Percentiles rank a stretch among this genome's conserved stretches.
Evolutionary conservation across 1,284 basidiomycete species (phyloP).

Genomic region (Melampsora occidentalis): DNA sequence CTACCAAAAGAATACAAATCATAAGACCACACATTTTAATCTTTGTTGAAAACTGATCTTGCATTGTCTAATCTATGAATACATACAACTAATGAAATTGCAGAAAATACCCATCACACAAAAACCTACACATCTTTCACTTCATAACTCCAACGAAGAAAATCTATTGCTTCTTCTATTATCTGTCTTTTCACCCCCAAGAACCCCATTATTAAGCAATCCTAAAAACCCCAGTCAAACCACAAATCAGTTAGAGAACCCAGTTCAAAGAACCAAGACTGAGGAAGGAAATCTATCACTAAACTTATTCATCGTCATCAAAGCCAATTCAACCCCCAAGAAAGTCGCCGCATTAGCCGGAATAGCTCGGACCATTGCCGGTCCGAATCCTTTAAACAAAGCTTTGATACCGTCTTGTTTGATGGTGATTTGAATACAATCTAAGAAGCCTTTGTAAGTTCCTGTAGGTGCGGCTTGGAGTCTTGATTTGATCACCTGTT

Average conservation of each 20-base stretch:
- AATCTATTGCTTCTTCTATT: no score
- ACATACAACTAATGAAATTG: no score
- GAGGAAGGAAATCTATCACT: not conserved
- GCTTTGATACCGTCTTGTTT: slow-evolving; percentile 83
- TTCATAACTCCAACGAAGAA: no score
- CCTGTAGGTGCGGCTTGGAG: slow-evolving; percentile 95
- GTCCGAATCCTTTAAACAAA: slow-evolving; percentile 95
- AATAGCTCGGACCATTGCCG: slow-evolving; percentile 77
- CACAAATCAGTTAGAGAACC: not conserved
- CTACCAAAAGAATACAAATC: no score
- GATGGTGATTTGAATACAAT: slow-evolving; percentile 88
- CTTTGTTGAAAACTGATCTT: no score
- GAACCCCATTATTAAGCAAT: no score
- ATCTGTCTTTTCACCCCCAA: no score
- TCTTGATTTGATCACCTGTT: slow-evolving; percentile 73
- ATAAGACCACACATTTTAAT: no score
- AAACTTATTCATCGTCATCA: slow-evolving; percentile 41
- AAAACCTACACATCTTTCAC: no score
- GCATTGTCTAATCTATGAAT: no score
- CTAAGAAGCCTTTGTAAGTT: slow-evolving; percentile 88
- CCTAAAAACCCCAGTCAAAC: not conserved
- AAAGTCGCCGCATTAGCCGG: slow-evolving; percentile 95
- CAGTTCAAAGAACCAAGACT: no score
- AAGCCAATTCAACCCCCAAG: slow-evolving; percentile 60
- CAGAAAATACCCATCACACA: no score